phyloP scores from a whole-genome alignment of 1,284 basidiomycete species.

The Grifola frondosa region DNA sequence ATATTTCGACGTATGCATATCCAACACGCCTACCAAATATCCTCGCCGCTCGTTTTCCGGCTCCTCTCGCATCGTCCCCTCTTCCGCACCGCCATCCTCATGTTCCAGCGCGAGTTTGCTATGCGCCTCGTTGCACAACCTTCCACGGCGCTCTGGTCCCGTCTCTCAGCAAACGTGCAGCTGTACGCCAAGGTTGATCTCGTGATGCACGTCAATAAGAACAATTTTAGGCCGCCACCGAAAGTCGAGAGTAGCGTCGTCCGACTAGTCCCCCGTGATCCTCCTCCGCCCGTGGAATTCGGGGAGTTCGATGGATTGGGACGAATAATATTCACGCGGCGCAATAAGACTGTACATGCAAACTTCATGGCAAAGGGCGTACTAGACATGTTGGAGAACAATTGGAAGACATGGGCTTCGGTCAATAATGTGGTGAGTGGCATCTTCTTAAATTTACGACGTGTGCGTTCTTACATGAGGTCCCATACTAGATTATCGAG shows the following conservation, averaged over 20 bases:
- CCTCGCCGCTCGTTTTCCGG: slow-evolving; percentile 96
- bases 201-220: slow-evolving; percentile 94
- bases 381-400: slow-evolving; percentile 91
- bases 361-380: slow-evolving; percentile 93
- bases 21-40: slow-evolving; percentile 99
- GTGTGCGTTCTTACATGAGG: neutral
- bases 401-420: slow-evolving; percentile 93
- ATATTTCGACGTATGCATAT: slow-evolving; percentile 99
- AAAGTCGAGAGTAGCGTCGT: slow-evolving; percentile 94
- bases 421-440: slow-evolving; percentile 69
- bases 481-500: slow-evolving; percentile 61
- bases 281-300: slow-evolving; percentile 93
- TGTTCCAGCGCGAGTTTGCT: slow-evolving; percentile 99
- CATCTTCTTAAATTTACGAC: neutral
- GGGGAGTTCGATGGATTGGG: slow-evolving; percentile 98
- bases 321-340: slow-evolving; percentile 85
- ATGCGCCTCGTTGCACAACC: slow-evolving; percentile 89
- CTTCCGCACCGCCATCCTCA: slow-evolving; percentile 93
- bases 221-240: slow-evolving; percentile 96
- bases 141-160: slow-evolving; percentile 87
- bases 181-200: slow-evolving; percentile 95
- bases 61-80: slow-evolving; percentile 95
- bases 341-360: slow-evolving; percentile 90
- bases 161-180: slow-evolving; percentile 95
- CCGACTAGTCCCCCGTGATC: slow-evolving; percentile 88